Base-by-base conservation (phyloP, 23 red algal species). In the Agarophyton chilense region DNA sequence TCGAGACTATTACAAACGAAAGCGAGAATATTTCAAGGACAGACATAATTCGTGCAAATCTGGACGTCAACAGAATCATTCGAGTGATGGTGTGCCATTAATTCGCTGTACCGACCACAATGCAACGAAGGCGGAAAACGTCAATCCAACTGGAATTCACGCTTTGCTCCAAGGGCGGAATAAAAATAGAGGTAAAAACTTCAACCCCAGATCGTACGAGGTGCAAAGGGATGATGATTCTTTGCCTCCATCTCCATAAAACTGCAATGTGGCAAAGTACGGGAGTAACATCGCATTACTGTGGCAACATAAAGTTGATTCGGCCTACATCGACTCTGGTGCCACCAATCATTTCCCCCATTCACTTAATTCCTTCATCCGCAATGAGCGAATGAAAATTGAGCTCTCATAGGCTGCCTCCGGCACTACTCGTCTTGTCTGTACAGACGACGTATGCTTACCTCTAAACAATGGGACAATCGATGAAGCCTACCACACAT, bases 321-420 rank as follows among this genome's bases (percentile, higher is more conserved):
- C 24, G 1, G 40, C 75, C 4, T 84, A 50, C 57, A 65, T 84
- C 17, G 79, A 84, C 22, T 84, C 79, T 45, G 79, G 79, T 19
- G 79, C 79, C 24, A 67, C 79, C 1, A 54, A 84, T 49, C 51
- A 84, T 42, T 84, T 84, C 40, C 39, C 40, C 24, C 55, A 36
- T 61, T 54, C 38, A 17, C 41, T 11, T 21, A 67, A 42, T 4
- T 84, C 36, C 0, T 84, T 84, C 55, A 50, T 67, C 8, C 49
- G 33, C 24, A 66, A 84, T 38, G 39, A 62, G 18, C 57, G 57
- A 10, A 45, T 84, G 1, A 24, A 61, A 5, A 25, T 67, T 25
- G 45, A 66, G 33, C 24, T 39, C 2, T 10, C 67, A 1, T 22
- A 65, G 40, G 56, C 79, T 57, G 56, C 79, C 6, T 84, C 79